Percentiles rank a stretch among this genome's conserved stretches.
Conservation (phyloP, 208 protist genomes). For the Giardia muris region DNA sequence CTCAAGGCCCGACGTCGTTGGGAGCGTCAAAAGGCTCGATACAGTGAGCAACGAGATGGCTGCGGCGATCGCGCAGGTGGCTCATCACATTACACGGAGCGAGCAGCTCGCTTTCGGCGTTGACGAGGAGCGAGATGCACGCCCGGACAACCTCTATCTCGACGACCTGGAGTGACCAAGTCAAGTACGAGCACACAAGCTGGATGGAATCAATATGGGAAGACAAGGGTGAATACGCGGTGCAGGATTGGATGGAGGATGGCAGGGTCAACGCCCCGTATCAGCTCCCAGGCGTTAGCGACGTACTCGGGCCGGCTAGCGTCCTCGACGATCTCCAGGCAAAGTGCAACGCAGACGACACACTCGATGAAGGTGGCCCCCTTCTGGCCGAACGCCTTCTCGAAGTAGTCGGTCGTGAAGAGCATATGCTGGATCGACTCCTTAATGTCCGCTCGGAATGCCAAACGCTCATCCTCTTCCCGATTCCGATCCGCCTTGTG, state of each 20-base stretch:
- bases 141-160: too few species aligned
- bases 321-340: background rate
- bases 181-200: too few species aligned
- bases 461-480: conserved; percentile 11
- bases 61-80: background rate
- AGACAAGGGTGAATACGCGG: background rate
- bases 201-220: background rate
- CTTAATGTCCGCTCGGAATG: conserved; percentile 19
- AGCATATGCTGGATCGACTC: background rate
- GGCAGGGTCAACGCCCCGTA: background rate
- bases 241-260: background rate
- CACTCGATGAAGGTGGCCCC: background rate
- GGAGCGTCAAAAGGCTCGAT: background rate
- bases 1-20: background rate
- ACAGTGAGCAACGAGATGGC: background rate
- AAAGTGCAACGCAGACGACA: background rate
- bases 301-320: background rate
- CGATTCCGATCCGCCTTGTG: background rate
- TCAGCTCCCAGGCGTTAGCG: background rate
- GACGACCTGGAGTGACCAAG: too few species aligned
- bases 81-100: background rate
- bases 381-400: background rate
- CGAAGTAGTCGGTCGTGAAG: background rate
- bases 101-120: background rate
- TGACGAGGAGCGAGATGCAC: background rate